phyloP scores from a whole-genome alignment of 2,329 filamentous ascomycete species.

The Aspergillus niger region DNA sequence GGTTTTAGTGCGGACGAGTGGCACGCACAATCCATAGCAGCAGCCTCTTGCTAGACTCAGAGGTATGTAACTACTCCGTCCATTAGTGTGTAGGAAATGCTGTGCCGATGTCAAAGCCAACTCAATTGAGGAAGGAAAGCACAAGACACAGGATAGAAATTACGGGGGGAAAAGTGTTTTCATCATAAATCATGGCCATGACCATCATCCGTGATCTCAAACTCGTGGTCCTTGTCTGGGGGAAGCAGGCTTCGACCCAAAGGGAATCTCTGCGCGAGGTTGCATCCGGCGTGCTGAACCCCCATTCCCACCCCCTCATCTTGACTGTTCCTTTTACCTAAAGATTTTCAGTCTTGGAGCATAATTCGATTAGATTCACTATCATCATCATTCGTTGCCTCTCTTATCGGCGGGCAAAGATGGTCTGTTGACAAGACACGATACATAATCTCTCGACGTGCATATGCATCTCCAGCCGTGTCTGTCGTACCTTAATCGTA shows the following conservation, averaged over 20 bases:
- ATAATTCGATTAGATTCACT: slow-evolving; percentile 13
- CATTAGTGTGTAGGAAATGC: not conserved
- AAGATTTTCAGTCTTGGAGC: slow-evolving; percentile 17
- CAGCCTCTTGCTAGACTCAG: too few species aligned
- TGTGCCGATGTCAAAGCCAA: not conserved
- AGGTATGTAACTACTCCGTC: not conserved
- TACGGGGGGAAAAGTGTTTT: too few species aligned
- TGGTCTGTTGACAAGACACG: not conserved
- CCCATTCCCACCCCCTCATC: slow-evolving; percentile 9
- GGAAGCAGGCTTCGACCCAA: not conserved
- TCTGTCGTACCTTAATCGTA: not conserved
- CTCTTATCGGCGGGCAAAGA: slow-evolving; percentile 11
- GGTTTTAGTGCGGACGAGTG: slow-evolving; percentile 4
- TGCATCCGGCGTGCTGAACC: slow-evolving; percentile 16
- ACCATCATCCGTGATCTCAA: too few species aligned
- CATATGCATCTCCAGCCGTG: not conserved
- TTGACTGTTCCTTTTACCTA: slow-evolving; percentile 29
- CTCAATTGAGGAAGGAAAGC: not conserved
- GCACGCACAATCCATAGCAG: not conserved
- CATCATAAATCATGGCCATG: not conserved
- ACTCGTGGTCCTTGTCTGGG: not conserved
- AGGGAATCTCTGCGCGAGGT: slow-evolving; percentile 10
- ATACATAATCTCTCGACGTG: not conserved
- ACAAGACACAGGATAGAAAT: not conserved
- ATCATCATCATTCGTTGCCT: slow-evolving; percentile 16